Percentiles rank a stretch among this genome's conserved stretches.
phyloP scores from a whole-genome alignment of 1,139 yeast genomes.

The Scheffersomyces parashehatae region DNA sequence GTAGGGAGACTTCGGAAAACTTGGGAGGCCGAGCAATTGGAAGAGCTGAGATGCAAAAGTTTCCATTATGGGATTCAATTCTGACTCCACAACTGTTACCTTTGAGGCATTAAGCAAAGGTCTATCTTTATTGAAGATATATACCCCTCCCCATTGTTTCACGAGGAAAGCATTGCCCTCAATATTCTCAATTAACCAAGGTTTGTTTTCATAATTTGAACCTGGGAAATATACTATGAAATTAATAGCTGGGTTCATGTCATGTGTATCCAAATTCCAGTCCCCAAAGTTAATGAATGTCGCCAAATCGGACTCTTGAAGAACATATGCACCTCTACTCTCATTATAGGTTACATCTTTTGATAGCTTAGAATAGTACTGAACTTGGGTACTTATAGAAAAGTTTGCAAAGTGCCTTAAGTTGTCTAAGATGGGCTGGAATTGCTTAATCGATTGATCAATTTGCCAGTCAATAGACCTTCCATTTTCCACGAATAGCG shows the following conservation, averaged over 20 bases:
- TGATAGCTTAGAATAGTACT: slow-evolving; percentile 58
- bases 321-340: slow-evolving; percentile 29
- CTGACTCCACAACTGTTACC: slow-evolving; percentile 37
- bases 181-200: slow-evolving; percentile 47
- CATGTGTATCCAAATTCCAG: slow-evolving; percentile 66
- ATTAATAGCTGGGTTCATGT: slow-evolving; percentile 64
- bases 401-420: slow-evolving; percentile 62
- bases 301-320: slow-evolving; percentile 51
- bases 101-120: slow-evolving; percentile 22
- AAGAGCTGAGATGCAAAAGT: slow-evolving; percentile 75
- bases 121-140: slow-evolving; percentile 47
- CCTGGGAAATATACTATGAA: slow-evolving; percentile 66
- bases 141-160: slow-evolving; percentile 89
- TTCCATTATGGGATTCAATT: slow-evolving; percentile 61
- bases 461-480: slow-evolving; percentile 42
- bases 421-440: slow-evolving; percentile 27
- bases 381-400: slow-evolving; percentile 77
- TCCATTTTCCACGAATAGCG: slow-evolving; percentile 48
- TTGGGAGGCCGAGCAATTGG: slow-evolving; percentile 69
- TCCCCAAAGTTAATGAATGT: slow-evolving; percentile 77
- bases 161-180: slow-evolving; percentile 68
- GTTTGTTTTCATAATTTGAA: slow-evolving; percentile 40
- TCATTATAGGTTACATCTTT: slow-evolving; percentile 26
- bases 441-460: slow-evolving; percentile 23
- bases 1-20: slow-evolving; percentile 50